Evolutionary conservation across 2,329 filamentous ascomycete genomes (phyloP).

Genomic region (Colletotrichum neosansevieriae): DNA sequence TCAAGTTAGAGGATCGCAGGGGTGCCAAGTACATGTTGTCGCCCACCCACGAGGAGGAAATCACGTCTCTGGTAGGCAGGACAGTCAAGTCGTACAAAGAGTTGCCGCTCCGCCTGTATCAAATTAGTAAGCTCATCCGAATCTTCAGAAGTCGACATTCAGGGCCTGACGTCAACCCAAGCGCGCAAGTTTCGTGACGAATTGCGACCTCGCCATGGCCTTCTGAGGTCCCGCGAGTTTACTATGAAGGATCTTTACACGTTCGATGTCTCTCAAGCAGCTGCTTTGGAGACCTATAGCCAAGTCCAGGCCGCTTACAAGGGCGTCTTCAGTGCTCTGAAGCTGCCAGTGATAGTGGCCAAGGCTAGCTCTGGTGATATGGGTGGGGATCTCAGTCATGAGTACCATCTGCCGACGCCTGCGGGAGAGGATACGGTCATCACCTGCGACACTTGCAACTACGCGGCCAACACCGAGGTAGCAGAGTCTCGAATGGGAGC

Average conservation of each 20-base stretch:
- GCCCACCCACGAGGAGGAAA: constrained; percentile 97
- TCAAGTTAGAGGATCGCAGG: constrained; percentile 84
- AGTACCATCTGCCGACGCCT: constrained; percentile 86
- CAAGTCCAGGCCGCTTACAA: constrained; percentile 80
- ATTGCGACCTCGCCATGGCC: constrained; percentile 85
- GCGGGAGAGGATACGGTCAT: constrained; percentile 90
- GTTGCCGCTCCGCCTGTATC: constrained; percentile 88
- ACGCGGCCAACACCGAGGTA: constrained; percentile 91
- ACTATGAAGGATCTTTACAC: constrained; percentile 99
- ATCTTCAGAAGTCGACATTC: neutral
- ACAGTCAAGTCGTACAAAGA: constrained; percentile 86
- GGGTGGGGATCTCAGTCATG: constrained; percentile 92
- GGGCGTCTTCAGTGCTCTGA: constrained; percentile 83
- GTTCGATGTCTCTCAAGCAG: constrained; percentile 77
- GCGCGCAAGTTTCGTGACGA: constrained; percentile 96
- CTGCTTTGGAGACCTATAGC: constrained; percentile 85
- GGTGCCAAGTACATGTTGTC: constrained; percentile 80
- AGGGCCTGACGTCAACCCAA: constrained; percentile 48
- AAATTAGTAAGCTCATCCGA: constrained; percentile 74
- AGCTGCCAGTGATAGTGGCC: constrained; percentile 85
- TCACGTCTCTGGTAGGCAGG: constrained; percentile 82
- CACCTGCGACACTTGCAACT: constrained; percentile 78
- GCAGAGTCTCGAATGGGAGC: constrained; percentile 56
- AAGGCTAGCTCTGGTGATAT: constrained; percentile 96
- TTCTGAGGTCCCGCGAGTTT: constrained; percentile 91